Conservation (phyloP, 257 asterid species). For the Leonotis leonurus region DNA sequence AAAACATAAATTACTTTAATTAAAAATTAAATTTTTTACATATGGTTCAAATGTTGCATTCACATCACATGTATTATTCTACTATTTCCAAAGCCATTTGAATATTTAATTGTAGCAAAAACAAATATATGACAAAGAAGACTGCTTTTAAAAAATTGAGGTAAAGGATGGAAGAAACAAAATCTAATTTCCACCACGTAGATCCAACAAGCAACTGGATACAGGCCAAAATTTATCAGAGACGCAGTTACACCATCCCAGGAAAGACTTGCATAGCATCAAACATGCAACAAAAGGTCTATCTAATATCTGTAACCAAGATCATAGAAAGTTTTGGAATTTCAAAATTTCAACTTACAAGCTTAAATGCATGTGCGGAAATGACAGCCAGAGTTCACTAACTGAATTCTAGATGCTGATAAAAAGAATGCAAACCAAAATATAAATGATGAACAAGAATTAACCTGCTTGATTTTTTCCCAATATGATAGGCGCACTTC, state of each 20-base stretch:
- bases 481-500: slow-evolving; percentile 93
- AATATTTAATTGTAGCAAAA: not conserved
- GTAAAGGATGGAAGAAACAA: not conserved
- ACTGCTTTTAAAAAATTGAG: not conserved
- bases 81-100: not conserved
- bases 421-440: not conserved
- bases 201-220: not conserved
- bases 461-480: slow-evolving; percentile 97
- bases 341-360: not conserved
- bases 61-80: not conserved
- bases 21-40: not conserved
- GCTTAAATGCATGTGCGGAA: not conserved
- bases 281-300: not conserved
- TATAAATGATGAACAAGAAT: not conserved
- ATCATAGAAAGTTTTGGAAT: not conserved
- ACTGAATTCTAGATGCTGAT: not conserved
- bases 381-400: not conserved
- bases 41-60: slow-evolving; percentile 5
- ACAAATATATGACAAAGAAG: not conserved
- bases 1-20: slow-evolving; percentile 8
- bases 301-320: not conserved
- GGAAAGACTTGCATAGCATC: not conserved
- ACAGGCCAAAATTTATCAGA: not conserved
- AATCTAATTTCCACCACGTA: not conserved
- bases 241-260: not conserved